phyloP scores from a whole-genome alignment of 2,329 filamentous ascomycete genomes.

The Fusarium beomiforme region DNA sequence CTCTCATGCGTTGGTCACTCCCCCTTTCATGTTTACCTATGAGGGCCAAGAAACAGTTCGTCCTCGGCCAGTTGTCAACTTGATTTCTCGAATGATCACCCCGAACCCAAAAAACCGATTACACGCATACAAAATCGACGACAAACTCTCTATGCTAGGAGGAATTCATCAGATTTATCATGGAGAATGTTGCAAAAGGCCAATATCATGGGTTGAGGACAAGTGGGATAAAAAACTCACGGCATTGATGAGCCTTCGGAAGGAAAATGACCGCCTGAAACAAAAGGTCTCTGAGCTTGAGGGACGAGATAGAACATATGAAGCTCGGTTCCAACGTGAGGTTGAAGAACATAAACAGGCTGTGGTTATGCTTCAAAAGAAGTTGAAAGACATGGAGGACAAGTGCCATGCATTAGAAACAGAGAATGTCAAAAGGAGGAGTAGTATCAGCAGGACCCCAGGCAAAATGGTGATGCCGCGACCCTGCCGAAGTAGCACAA shows the following conservation, averaged over 20 bases:
- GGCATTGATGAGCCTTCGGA: slow-evolving; percentile 42
- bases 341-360: slow-evolving; percentile 48
- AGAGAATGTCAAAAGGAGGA: slow-evolving; percentile 36
- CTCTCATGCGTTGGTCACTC: slow-evolving; percentile 47
- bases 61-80: slow-evolving; percentile 52
- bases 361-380: slow-evolving; percentile 46
- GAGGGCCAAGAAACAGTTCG: slow-evolving; percentile 51
- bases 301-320: slow-evolving; percentile 53
- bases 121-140: slow-evolving; percentile 50
- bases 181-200: slow-evolving; percentile 55
- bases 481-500: slow-evolving; percentile 26
- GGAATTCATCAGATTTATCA: slow-evolving; percentile 61
- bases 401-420: slow-evolving; percentile 46
- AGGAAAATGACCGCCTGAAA: slow-evolving; percentile 47
- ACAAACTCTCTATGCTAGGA: slow-evolving; percentile 56
- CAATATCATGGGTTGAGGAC: slow-evolving; percentile 49
- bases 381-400: slow-evolving; percentile 50
- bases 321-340: slow-evolving; percentile 51
- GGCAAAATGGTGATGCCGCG: slow-evolving; percentile 30
- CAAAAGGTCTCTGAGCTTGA: slow-evolving; percentile 50
- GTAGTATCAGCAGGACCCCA: slow-evolving; percentile 25
- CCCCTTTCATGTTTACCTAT: slow-evolving; percentile 52
- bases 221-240: slow-evolving; percentile 51
- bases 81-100: slow-evolving; percentile 52
- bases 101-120: slow-evolving; percentile 46